These are phyloP conservation scores for Pleurotus salmoneostramineus DNA, from an alignment of 768 basidiomycete species.

Conservation along the genomic window DNA sequence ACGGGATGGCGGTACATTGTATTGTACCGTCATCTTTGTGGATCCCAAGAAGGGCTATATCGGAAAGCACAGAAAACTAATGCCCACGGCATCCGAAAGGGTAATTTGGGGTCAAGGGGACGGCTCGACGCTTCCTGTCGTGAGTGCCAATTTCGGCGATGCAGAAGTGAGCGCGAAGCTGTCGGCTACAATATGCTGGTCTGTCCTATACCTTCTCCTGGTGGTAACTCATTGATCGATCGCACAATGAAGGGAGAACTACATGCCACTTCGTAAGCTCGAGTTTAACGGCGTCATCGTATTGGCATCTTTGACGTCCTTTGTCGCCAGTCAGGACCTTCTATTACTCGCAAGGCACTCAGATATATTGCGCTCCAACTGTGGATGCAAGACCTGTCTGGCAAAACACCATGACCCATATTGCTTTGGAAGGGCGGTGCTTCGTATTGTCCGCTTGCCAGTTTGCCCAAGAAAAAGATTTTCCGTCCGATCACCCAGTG, in stretches of 20 bases:
- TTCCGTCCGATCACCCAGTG: constrained; percentile 43
- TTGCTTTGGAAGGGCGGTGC: constrained; percentile 66
- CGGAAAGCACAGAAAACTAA: constrained; percentile 62
- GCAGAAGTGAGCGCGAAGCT: constrained; percentile 36
- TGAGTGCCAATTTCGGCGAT: constrained; percentile 32
- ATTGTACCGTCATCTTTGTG: constrained; percentile 57
- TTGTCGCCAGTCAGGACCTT: constrained; percentile 43
- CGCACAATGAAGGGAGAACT: constrained; percentile 56
- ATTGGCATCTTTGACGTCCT: too few species aligned
- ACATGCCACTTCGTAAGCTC: constrained; percentile 55
- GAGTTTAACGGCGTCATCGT: background rate
- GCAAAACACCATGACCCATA: constrained; percentile 56
- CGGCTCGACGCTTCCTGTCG: constrained; percentile 47
- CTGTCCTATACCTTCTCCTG: constrained; percentile 12
- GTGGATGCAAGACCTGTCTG: constrained; percentile 57
- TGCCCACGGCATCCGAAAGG: constrained; percentile 59
- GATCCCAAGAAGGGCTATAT: constrained; percentile 47
- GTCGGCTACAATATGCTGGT: constrained; percentile 59
- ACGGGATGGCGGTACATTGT: constrained; percentile 54
- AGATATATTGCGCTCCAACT: constrained; percentile 65
- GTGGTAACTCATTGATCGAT: background rate
- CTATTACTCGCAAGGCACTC: constrained; percentile 56
- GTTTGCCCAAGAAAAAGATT: constrained; percentile 52
- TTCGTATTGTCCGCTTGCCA: constrained; percentile 66
- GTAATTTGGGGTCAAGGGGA: constrained; percentile 63